A percentile compares a stretch with the other conserved stretches of the same genome.
Conservation (phyloP, 2,329 filamentous ascomycete species). For the Pseudocercospora cruenta region DNA sequence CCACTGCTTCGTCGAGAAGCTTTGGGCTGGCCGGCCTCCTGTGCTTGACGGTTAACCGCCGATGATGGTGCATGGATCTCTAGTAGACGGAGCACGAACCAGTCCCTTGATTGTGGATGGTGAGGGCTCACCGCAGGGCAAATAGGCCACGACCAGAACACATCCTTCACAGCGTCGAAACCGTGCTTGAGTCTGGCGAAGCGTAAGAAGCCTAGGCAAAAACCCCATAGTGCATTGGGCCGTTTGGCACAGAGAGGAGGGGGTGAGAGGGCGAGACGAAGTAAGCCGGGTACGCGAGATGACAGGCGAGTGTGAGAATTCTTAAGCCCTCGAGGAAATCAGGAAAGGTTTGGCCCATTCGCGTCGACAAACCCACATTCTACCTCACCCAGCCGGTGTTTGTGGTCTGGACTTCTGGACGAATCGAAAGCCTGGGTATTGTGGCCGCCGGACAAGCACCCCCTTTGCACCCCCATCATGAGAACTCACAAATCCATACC, state of each 20-base stretch:
- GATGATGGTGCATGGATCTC: not conserved
- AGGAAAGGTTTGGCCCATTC: not conserved
- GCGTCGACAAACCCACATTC: not conserved
- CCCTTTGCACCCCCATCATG: not conserved
- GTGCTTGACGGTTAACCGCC: not conserved
- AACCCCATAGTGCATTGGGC: conserved; percentile 3
- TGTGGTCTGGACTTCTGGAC: not conserved
- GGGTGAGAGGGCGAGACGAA: not conserved
- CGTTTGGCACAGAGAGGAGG: not conserved
- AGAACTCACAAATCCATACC: not conserved
- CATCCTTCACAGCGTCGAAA: not conserved
- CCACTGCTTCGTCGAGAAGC: not conserved
- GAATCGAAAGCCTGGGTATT: not conserved
- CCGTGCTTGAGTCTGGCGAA: conserved; percentile 1
- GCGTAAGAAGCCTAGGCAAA: conserved; percentile 3
- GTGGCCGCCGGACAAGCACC: not conserved
- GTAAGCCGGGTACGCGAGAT: not conserved
- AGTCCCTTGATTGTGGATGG: not conserved
- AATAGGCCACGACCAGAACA: not conserved
- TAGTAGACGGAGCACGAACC: conserved; percentile 4
- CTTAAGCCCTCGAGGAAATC: not conserved
- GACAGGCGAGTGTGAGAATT: not conserved
- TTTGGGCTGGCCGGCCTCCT: not conserved
- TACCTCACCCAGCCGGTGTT: not conserved
- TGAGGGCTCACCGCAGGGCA: conserved; percentile 5